Base-by-base conservation (phyloP, 495 filamentous ascomycete genomes). In the Bathelium albidoporum region DNA sequence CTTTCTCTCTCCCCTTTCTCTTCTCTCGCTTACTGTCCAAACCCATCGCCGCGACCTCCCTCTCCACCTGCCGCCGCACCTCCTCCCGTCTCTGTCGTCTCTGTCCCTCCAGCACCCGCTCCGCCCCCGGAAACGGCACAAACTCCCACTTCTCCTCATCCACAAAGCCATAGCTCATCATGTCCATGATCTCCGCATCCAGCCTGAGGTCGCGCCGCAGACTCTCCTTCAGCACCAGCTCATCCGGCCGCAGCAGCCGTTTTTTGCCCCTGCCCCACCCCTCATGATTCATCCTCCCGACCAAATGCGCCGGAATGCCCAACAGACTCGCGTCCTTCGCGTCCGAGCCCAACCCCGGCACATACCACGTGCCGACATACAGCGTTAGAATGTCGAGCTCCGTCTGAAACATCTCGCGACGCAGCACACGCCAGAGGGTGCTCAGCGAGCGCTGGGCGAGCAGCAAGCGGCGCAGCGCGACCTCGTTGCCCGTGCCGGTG, bases 131-230 rank as follows among this genome's bases (percentile, higher is more conserved):
- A 60, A 36, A 60, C 12, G 31, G 31, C 14, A 63, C 59, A 24
- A 45, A 10, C 26, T 65, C 60, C 62, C 53, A 60, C 22, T 62
- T 65, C 26, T 60, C 12, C 43, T 59, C 61, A 68, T 85, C 75
- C 32, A 83, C 72, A 68, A 80, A 82, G 1, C 84, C 84, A 66
- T 75, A 85, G n/a, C 79, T 61, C 67, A 83, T 76, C 74, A 85
- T 81, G 59, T 75, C 63, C 43, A 72, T 52, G 53, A 79, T 73
- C 68, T 78, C 73, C 16, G 65, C 32, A 45, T 80, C 68, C 34
- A 85, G 59, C 32, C 75, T 55, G 58, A 87, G 60, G n/a, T 73
- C 58, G 32, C 86, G 69, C 43, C 75, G 72, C 0, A 77, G 63
- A 10, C 75, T 64, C 68, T 88, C 85, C 49, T 71, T 65, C 41